phyloP scores from a whole-genome alignment of 169 alveolate species.

The Eimeria tenella region DNA sequence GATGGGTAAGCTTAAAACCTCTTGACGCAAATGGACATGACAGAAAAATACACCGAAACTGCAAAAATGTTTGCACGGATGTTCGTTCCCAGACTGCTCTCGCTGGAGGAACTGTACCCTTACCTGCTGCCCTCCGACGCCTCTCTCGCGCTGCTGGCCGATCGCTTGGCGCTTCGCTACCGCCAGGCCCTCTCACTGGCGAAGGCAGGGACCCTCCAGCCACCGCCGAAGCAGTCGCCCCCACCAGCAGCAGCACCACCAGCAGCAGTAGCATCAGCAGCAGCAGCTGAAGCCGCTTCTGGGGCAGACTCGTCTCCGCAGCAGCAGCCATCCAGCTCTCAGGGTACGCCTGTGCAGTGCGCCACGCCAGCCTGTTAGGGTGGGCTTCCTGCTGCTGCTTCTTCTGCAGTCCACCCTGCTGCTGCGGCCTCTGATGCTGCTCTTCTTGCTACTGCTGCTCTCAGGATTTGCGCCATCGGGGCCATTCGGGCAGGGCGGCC shows the following conservation, averaged over 20 bases:
- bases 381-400: not conserved
- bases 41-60: no score
- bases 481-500: not conserved
- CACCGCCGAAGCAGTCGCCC: not conserved
- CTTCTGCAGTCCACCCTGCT: not conserved
- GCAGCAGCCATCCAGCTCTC: conserved; percentile 10
- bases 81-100: not conserved
- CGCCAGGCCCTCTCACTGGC: not conserved
- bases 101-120: conserved; percentile 63
- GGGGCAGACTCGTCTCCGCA: not conserved
- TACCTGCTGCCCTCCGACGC: conserved; percentile 66
- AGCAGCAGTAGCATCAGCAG: not conserved
- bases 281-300: not conserved
- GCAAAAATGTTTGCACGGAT: no score
- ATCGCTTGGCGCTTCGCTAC: conserved; percentile 3
- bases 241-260: conserved; percentile 9
- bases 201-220: conserved; percentile 21
- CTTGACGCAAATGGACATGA: no score
- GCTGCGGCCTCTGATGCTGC: not conserved
- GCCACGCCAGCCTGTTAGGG: not conserved
- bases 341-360: no score
- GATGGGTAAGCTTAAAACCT: no score
- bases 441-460: conserved; percentile 6
- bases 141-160: not conserved
- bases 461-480: not conserved